These are phyloP conservation scores for Termitomyces sp. DNA, from an alignment of 768 basidiomycete species.

Conservation along the genomic window DNA sequence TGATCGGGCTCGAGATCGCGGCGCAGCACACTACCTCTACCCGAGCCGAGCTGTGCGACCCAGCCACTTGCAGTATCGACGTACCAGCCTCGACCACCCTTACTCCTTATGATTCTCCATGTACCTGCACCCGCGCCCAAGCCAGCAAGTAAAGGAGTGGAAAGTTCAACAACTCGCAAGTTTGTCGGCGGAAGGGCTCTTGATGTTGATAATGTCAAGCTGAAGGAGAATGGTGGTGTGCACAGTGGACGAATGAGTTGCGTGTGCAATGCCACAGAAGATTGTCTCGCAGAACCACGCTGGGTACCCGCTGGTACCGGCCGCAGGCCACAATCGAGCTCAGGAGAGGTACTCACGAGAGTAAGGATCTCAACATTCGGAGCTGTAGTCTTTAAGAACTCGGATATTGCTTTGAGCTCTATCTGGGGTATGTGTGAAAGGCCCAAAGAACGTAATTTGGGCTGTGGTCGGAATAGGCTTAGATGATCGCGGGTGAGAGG, in stretches of 20 bases:
- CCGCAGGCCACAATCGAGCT: slow-evolving; percentile 58
- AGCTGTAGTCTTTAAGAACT: slow-evolving; percentile 68
- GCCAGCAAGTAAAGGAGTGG: slow-evolving; percentile 61
- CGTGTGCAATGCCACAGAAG: slow-evolving; percentile 73
- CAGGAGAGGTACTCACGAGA: slow-evolving; percentile 69
- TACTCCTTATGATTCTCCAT: slow-evolving; percentile 89
- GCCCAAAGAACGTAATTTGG: slow-evolving; percentile 80
- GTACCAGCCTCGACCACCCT: slow-evolving; percentile 94
- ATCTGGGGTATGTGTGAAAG: slow-evolving; percentile 82
- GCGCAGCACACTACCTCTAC: slow-evolving; percentile 42
- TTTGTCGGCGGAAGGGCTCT: slow-evolving; percentile 52
- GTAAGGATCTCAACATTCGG: slow-evolving; percentile 84
- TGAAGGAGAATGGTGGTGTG: slow-evolving; percentile 72
- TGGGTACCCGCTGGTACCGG: slow-evolving; percentile 24
- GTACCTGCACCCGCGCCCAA: slow-evolving; percentile 77
- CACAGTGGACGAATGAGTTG: slow-evolving; percentile 79
- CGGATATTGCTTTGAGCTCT: slow-evolving; percentile 56
- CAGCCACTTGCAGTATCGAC: slow-evolving; percentile 87
- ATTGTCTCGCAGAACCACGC: slow-evolving; percentile 54
- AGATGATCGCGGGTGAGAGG: slow-evolving; percentile 60
- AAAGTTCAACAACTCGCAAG: slow-evolving; percentile 85
- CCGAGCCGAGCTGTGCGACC: slow-evolving; percentile 44
- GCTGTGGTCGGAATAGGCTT: slow-evolving; percentile 56
- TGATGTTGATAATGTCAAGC: slow-evolving; percentile 29
- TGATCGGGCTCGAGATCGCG: slow-evolving; percentile 60